phyloP scores from a whole-genome alignment of 805 yeast genomes.

The Ogataea pini region DNA sequence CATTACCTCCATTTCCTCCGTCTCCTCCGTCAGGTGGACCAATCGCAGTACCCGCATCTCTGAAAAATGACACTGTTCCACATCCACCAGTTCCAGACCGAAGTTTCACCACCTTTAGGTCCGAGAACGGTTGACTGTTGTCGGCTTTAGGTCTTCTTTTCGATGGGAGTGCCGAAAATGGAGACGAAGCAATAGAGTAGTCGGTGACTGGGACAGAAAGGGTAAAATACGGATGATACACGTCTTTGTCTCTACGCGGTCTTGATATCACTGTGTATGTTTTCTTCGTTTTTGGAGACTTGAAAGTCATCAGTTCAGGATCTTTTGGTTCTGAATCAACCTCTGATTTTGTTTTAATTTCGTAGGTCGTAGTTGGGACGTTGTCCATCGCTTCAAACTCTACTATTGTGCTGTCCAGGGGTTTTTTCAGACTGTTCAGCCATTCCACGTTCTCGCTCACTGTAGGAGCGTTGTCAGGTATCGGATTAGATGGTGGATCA shows the following conservation, averaged over 20 bases:
- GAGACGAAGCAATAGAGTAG: conserved; percentile 39
- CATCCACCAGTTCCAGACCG: conserved; percentile 85
- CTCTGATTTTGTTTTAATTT: conserved; percentile 19
- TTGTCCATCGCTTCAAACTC: conserved; percentile 13
- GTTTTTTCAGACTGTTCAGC: conserved; percentile 24
- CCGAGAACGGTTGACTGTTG: conserved; percentile 50
- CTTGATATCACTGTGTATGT: conserved; percentile 17
- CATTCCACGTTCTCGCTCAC: conserved; percentile 35
- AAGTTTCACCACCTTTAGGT: conserved; percentile 65
- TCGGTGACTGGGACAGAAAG: conserved; percentile 34
- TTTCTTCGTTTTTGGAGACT: conserved; percentile 15
- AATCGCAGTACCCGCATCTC: conserved; percentile 79
- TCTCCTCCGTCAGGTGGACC: conserved; percentile 99
- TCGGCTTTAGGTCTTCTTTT: conserved; percentile 47
- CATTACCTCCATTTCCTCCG: conserved; percentile 91
- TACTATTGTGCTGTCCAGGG: not conserved
- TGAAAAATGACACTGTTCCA: conserved; percentile 80
- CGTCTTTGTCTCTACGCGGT: conserved; percentile 12
- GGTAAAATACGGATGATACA: conserved; percentile 26
- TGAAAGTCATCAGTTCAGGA: conserved; percentile 12
- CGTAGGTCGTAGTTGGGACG: conserved; percentile 25
- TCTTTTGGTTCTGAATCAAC: conserved; percentile 25
- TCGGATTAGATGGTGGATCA: not conserved
- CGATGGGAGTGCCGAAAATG: conserved; percentile 38
- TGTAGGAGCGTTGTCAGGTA: conserved; percentile 41